Conservation (phyloP, 495 filamentous ascomycete species). For the Neurospora hispaniola region DNA sequence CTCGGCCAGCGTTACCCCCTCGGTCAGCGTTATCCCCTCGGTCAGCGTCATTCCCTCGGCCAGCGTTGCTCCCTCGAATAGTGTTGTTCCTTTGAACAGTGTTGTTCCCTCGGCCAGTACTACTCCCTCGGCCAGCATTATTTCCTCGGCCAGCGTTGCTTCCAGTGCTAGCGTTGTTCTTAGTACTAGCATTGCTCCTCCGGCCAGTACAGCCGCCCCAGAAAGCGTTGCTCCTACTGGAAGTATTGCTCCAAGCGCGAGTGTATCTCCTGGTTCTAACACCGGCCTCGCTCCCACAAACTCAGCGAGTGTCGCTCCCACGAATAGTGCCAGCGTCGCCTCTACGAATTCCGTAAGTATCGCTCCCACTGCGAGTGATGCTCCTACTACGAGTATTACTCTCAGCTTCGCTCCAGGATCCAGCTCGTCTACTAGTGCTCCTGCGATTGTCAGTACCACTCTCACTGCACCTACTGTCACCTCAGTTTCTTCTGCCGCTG, state of each 20-base stretch:
- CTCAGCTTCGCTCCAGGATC: neutral
- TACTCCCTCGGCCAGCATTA: neutral
- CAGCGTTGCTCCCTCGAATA: neutral
- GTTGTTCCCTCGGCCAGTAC: neutral
- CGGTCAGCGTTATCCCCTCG: too few species aligned
- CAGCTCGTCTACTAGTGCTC: neutral
- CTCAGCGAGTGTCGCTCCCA: neutral
- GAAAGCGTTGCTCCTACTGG: neutral
- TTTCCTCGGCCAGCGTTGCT: neutral
- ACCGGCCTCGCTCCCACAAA: neutral
- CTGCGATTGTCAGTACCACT: neutral
- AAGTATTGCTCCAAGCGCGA: neutral
- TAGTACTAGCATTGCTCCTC: neutral
- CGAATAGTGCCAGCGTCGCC: neutral
- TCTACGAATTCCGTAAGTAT: neutral
- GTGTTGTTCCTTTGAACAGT: neutral
- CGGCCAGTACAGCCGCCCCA: neutral
- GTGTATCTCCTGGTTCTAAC: neutral
- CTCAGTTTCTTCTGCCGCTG: constrained; percentile 7
- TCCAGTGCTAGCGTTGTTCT: neutral
- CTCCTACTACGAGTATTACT: neutral
- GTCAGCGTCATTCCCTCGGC: neutral
- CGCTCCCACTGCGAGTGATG: neutral
- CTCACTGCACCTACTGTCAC: constrained; percentile 8
- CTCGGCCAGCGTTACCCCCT: too few species aligned